Percentiles rank a stretch among this genome's conserved stretches.
These are phyloP conservation scores for Oryza glumipatula DNA, from an alignment of 176 grass and related monocot species.

Conservation along the genomic window DNA sequence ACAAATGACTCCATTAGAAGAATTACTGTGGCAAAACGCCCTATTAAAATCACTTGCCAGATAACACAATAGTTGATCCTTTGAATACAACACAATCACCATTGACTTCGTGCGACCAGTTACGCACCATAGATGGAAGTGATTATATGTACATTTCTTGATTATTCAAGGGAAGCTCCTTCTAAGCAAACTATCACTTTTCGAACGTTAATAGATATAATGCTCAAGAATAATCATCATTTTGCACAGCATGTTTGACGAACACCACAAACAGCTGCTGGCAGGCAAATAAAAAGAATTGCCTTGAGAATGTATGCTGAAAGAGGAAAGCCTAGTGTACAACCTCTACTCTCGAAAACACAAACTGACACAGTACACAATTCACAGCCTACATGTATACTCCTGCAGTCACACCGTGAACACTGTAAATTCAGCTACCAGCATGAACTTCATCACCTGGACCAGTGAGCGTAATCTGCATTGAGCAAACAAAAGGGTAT, in stretches of 20 bases:
- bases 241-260: constrained; percentile 30
- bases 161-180: constrained; percentile 16
- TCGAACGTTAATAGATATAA: constrained; percentile 13
- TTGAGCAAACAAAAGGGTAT: not conserved
- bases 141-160: constrained; percentile 27
- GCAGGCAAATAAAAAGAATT: constrained; percentile 67
- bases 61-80: not conserved
- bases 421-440: constrained; percentile 18
- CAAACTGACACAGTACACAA: constrained; percentile 40
- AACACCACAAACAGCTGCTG: constrained; percentile 10
- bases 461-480: constrained; percentile 32
- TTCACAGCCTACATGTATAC: constrained; percentile 54
- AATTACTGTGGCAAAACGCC: not conserved
- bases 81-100: not conserved
- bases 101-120: not conserved
- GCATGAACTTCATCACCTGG: constrained; percentile 53
- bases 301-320: constrained; percentile 46
- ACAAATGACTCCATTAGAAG: too few relatives aligned
- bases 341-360: constrained; percentile 49
- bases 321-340: constrained; percentile 48
- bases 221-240: constrained; percentile 10
- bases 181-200: not conserved
- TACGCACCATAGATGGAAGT: not conserved
- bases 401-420: constrained; percentile 17
- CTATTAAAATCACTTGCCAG: not conserved